Percentiles rank a stretch among this genome's conserved stretches.
phyloP scores from a whole-genome alignment of 768 basidiomycete species.

The Rhodotorula diobovata region DNA sequence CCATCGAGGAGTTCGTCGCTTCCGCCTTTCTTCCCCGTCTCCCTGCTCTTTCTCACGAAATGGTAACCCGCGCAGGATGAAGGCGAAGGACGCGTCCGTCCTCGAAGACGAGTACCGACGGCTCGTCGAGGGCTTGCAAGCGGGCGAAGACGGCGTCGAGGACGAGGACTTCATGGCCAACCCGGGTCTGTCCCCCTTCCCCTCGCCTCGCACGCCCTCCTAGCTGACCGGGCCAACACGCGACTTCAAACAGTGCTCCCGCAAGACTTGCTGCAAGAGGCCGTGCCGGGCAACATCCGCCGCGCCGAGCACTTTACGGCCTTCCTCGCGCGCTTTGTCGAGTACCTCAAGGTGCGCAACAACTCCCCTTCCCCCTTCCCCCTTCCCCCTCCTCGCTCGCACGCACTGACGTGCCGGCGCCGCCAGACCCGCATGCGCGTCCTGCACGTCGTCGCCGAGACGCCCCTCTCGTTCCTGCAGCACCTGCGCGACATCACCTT shows the following conservation, averaged over 20 bases:
- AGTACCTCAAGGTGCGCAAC: conserved; percentile 83
- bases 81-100: conserved; percentile 84
- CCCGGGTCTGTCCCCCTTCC: conserved; percentile 58
- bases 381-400: too few relatives aligned
- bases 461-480: conserved; percentile 90
- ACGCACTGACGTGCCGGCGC: background rate
- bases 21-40: too few relatives aligned
- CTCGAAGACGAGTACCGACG: conserved; percentile 95
- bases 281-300: conserved; percentile 94
- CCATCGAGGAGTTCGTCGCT: conserved; percentile 80
- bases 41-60: background rate
- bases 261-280: conserved; percentile 89
- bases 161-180: conserved; percentile 85
- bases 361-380: background rate
- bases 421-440: conserved; percentile 55
- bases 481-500: conserved; percentile 99
- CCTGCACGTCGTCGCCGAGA: conserved; percentile 98
- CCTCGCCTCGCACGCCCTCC: background rate
- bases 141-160: conserved; percentile 51
- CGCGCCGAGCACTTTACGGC: conserved; percentile 99
- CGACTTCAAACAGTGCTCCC: conserved; percentile 67
- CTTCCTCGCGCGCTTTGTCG: conserved; percentile 94
- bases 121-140: conserved; percentile 74
- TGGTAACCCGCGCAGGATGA: conserved; percentile 75
- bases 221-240: background rate